These are phyloP conservation scores for Rhizophagus clarus DNA, from an alignment of 192 early-diverging fungal genomes.

Conservation along the genomic window DNA sequence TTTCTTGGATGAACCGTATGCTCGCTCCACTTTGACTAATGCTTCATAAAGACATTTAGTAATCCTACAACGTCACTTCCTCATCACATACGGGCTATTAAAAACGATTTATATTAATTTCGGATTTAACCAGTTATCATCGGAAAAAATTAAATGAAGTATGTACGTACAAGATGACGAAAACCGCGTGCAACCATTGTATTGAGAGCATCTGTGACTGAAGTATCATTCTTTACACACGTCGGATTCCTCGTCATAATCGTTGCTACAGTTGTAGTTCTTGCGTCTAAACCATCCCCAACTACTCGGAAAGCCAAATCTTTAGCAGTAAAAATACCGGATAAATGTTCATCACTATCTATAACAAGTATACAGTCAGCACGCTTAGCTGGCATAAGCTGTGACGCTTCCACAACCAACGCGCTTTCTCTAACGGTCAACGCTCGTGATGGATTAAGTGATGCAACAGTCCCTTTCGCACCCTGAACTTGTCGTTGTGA, in stretches of 20 bases:
- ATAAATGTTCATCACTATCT: constrained; percentile 88
- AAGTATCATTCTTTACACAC: constrained; percentile 81
- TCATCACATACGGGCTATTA: constrained; percentile 78
- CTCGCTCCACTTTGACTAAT: constrained; percentile 82
- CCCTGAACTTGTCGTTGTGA: constrained; percentile 45
- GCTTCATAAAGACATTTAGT: constrained; percentile 86
- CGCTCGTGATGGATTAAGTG: constrained; percentile 81
- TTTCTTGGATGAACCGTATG: constrained; percentile 79
- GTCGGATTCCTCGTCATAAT: constrained; percentile 93
- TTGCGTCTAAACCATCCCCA: constrained; percentile 60
- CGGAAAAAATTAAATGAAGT: background rate
- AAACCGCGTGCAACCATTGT: constrained; percentile 83
- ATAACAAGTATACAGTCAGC: constrained; percentile 94
- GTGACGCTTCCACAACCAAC: constrained; percentile 80
- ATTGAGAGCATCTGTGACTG: constrained; percentile 79
- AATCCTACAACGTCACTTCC: constrained; percentile 81
- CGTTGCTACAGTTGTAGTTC: constrained; percentile 73
- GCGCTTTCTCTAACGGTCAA: constrained; percentile 82
- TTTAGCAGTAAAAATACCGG: constrained; percentile 97
- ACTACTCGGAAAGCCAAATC: constrained; percentile 96
- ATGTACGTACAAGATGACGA: constrained; percentile 67
- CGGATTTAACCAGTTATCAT: background rate
- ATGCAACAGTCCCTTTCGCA: constrained; percentile 82
- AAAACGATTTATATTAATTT: background rate
- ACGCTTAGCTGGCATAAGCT: constrained; percentile 96